Conservation (phyloP, 2,329 filamentous ascomycete genomes). For the Aspergillus awamori region DNA sequence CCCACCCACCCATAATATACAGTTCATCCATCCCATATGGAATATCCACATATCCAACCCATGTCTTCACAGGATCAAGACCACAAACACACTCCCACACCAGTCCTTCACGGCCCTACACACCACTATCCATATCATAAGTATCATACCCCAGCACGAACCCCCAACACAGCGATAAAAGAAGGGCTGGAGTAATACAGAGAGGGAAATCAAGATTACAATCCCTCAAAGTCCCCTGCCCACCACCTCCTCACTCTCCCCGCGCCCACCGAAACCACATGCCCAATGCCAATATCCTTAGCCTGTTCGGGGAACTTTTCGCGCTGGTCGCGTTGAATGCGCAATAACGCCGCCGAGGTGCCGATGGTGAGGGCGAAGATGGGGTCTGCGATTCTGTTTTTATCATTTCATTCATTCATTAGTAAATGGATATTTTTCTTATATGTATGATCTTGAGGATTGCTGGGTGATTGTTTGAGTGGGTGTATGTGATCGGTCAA, state of each 20-base stretch:
- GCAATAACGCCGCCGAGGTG: slow-evolving; percentile 53
- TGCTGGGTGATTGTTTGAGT: not conserved
- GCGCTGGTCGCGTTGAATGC: slow-evolving; percentile 58
- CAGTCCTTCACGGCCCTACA: too few relatives aligned
- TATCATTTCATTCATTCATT: not conserved
- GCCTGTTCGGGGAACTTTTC: slow-evolving; percentile 48
- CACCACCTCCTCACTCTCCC: slow-evolving; percentile 44
- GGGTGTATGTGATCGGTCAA: not conserved
- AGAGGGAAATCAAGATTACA: slow-evolving; percentile 21
- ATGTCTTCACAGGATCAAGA: too few relatives aligned
- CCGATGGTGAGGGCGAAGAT: slow-evolving; percentile 57
- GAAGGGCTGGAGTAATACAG: too few relatives aligned
- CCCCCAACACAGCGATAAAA: too few relatives aligned
- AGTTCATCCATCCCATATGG: too few relatives aligned
- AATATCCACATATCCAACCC: too few relatives aligned
- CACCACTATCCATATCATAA: too few relatives aligned
- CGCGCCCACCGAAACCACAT: slow-evolving; percentile 34
- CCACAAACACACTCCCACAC: too few relatives aligned
- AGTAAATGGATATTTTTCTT: not conserved
- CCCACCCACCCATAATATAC: too few relatives aligned
- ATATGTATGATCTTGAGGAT: not conserved
- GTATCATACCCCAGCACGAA: too few relatives aligned
- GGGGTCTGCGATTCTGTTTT: slow-evolving; percentile 53
- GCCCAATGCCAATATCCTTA: slow-evolving; percentile 35
- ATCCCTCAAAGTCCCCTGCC: slow-evolving; percentile 41